phyloP scores from a whole-genome alignment of 345 rosid species.

The Nephelium lappaceum region DNA sequence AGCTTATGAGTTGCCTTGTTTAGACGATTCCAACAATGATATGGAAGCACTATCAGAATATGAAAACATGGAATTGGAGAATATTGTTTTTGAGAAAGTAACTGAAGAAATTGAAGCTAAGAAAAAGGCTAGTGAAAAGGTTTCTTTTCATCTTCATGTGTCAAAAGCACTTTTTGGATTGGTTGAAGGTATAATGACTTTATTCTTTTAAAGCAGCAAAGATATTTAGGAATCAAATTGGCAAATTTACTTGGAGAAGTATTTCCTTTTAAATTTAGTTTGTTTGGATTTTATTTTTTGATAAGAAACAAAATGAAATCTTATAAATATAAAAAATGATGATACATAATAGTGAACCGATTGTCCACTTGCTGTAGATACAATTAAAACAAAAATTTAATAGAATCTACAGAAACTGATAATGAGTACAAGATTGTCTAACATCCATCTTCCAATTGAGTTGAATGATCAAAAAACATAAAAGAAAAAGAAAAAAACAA shows the following conservation, averaged over 20 bases:
- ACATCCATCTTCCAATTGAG: background rate
- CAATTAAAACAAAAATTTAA: background rate
- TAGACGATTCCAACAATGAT: slow-evolving; percentile 57
- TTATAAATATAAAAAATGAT: background rate
- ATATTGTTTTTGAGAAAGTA: slow-evolving; percentile 65
- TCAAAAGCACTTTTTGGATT: slow-evolving; percentile 60
- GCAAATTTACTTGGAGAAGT: background rate
- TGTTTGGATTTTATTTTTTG: background rate
- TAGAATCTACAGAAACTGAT: background rate
- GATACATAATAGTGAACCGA: background rate
- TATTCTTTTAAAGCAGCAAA: slow-evolving; percentile 16
- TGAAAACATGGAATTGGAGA: slow-evolving; percentile 92
- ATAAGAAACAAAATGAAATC: background rate
- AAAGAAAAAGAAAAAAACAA: background rate
- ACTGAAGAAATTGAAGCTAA: slow-evolving; percentile 72
- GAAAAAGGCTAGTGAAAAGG: slow-evolving; percentile 56
- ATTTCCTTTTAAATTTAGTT: background rate
- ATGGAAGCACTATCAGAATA: slow-evolving; percentile 56
- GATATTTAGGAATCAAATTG: slow-evolving; percentile 7
- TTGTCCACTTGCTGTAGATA: background rate
- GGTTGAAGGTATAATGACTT: slow-evolving; percentile 66
- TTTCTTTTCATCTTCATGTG: slow-evolving; percentile 87
- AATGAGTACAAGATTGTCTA: background rate
- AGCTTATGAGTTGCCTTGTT: slow-evolving; percentile 45
- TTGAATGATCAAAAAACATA: too few relatives aligned